phyloP scores from a whole-genome alignment of 2,329 filamentous ascomycete genomes.

The Botrytis sinoallii region DNA sequence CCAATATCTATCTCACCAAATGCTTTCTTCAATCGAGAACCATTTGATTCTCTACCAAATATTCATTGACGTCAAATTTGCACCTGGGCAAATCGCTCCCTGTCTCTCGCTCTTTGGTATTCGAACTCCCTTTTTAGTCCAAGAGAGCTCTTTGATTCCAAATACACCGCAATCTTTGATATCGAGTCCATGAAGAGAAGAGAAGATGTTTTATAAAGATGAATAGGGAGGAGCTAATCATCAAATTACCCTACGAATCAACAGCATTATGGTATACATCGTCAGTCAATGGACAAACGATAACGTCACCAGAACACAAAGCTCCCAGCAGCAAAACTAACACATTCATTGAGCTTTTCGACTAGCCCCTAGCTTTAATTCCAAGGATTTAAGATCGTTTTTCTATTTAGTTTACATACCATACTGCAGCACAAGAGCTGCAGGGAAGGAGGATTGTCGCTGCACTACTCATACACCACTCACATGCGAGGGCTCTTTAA shows the following conservation, averaged over 20 bases:
- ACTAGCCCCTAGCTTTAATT: too few species aligned
- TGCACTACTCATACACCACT: not conserved
- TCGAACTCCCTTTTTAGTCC: not conserved
- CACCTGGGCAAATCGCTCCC: not conserved
- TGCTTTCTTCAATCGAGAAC: not conserved
- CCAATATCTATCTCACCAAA: not conserved
- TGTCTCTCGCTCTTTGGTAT: not conserved
- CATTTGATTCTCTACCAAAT: not conserved
- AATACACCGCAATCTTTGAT: too few species aligned
- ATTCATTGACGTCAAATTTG: not conserved
- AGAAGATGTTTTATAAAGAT: not conserved
- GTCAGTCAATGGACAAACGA: not conserved
- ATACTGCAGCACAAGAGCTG: not conserved
- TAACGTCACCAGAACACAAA: not conserved
- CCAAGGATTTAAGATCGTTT: fast-evolving
- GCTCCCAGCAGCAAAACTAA: not conserved
- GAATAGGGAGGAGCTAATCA: not conserved
- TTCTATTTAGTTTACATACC: too few species aligned
- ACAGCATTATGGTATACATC: not conserved
- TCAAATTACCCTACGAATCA: too few species aligned
- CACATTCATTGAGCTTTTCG: not conserved
- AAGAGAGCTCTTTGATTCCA: not conserved
- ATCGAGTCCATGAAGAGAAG: not conserved
- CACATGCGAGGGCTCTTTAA: fast-evolving
- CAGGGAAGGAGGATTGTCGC: not conserved